Conservation (phyloP, 441 rosid genomes). For the Aleurites moluccanus region DNA sequence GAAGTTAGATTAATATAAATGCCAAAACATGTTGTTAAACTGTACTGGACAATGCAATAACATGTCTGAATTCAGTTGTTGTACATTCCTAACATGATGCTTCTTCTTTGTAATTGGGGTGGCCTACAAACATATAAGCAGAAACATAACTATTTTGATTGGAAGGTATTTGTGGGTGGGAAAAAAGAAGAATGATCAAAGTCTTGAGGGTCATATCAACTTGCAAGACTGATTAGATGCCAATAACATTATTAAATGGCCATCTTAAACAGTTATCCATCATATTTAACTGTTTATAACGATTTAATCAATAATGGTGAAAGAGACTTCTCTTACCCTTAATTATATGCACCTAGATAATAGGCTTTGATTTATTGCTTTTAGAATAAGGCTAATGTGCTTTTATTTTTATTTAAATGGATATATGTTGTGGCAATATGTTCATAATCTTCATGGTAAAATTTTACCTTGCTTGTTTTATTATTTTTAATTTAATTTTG, state of each 20-base stretch:
- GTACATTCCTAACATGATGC: background rate
- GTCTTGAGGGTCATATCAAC: background rate
- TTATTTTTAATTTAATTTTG: no score
- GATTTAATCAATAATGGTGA: background rate
- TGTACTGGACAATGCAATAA: background rate
- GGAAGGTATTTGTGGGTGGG: background rate
- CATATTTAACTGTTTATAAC: background rate
- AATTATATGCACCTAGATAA: background rate
- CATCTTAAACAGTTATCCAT: background rate
- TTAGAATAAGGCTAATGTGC: background rate
- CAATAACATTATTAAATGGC: background rate
- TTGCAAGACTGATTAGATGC: background rate
- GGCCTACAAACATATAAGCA: background rate
- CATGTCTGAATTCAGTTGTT: background rate
- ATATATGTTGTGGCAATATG: no score
- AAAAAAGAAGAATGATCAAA: background rate
- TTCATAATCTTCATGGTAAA: no score
- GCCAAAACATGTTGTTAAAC: background rate
- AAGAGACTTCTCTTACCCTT: background rate
- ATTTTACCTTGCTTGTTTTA: no score
- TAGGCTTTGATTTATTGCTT: background rate
- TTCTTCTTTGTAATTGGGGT: background rate
- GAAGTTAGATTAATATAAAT: background rate
- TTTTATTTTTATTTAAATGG: background rate
- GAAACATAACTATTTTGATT: background rate